These are phyloP conservation scores for Candida freyschussii DNA, from an alignment of 1,139 yeast genomes.

Conservation along the genomic window DNA sequence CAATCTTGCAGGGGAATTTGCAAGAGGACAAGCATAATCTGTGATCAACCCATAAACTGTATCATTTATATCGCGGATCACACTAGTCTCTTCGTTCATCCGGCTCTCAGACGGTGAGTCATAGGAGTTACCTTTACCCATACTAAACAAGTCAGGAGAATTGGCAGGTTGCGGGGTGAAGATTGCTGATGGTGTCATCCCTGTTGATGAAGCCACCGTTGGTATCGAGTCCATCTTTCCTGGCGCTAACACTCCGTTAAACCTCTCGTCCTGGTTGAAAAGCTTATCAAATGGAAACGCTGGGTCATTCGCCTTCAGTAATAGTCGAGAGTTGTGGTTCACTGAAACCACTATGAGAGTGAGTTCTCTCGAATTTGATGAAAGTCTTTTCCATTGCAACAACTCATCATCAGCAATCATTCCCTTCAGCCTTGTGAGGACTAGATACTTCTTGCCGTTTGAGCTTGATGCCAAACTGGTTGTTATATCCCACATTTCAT, in stretches of 20 bases:
- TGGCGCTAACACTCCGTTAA: slow-evolving; percentile 16
- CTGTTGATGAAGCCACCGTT: slow-evolving; percentile 25
- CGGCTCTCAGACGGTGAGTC: slow-evolving; percentile 22
- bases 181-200: slow-evolving; percentile 26
- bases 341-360: slow-evolving; percentile 73
- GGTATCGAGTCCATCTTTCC: slow-evolving; percentile 21
- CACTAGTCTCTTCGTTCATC: slow-evolving; percentile 21
- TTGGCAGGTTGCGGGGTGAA: slow-evolving; percentile 30
- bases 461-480: slow-evolving; percentile 33
- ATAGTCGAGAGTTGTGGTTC: slow-evolving; percentile 53
- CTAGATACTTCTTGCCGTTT: slow-evolving; percentile 51
- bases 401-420: slow-evolving; percentile 76
- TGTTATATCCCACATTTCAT: slow-evolving; percentile 55
- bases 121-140: slow-evolving; percentile 26
- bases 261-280: slow-evolving; percentile 24
- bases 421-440: slow-evolving; percentile 64
- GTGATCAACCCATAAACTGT: slow-evolving; percentile 64
- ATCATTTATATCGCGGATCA: slow-evolving; percentile 41
- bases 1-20: slow-evolving; percentile 65
- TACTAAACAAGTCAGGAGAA: slow-evolving; percentile 38
- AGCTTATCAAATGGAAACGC: slow-evolving; percentile 31
- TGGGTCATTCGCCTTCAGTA: slow-evolving; percentile 37
- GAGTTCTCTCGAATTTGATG: slow-evolving; percentile 55
- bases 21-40: slow-evolving; percentile 54
- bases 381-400: slow-evolving; percentile 69